Base-by-base conservation (phyloP, 2,329 filamentous ascomycete species). In the Aspergillus terreus region DNA sequence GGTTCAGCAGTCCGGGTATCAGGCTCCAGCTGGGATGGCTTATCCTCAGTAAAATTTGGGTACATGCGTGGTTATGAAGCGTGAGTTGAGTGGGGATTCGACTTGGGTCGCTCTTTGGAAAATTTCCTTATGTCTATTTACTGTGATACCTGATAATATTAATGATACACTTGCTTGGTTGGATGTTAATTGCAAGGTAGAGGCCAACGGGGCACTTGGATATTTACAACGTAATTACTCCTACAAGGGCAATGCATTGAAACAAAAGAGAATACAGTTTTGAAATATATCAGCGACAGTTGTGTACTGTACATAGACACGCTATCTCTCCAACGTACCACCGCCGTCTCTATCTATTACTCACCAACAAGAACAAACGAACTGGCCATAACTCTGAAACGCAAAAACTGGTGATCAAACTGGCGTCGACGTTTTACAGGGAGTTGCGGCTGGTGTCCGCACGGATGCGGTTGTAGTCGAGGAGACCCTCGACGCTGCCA, bases 371-470 rank as follows among this genome's bases (percentile, higher is more conserved):
- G 43, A 50, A 53, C 52, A 52, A 53, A 47, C 43, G 47, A 50
- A 53, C 36, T 45, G 40, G 52, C 53, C 55, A 54, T 56, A 55
- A 61, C 52, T 55, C 50, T 49, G 53, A 58, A 53, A 60, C 54
- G 53, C 53, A 59, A 54, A 58, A 53, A 54, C 30, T 38, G 45
- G 33, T 50, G 45, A 36, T 47, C 43, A 43, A 51, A 49, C 38
- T 46, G 36, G 30, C 47, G 49, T 47, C 36, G 17, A 42, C 19
- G 40, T 42, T 59, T 63, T 72, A 75, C 52, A 67, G 60, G 47
- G 65, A 56, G 78, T 90, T 92, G 74, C 90, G 85, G 80, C 84
- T 90, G 87, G 94, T 94, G 72, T 94, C 90, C 73, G 83, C 85
- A 72, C 91, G 82, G 63, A 77, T 72, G 55, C 73, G 68, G 60